Evolutionary conservation across 1,284 basidiomycete genomes (phyloP).

Genomic region (Leccinum huronense): DNA sequence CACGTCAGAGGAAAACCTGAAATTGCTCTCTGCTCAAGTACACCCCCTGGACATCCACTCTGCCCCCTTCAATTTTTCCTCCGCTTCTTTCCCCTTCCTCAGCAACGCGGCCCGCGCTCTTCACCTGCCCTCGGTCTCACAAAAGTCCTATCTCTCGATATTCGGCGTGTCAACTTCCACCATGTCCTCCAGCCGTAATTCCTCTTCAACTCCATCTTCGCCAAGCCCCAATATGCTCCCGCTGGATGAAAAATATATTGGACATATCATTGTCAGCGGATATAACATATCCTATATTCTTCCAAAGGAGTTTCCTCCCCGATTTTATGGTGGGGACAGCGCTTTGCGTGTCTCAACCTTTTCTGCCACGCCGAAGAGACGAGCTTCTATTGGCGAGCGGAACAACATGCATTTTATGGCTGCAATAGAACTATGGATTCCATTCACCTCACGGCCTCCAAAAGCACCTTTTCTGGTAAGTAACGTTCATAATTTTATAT

Average conservation of each 20-base stretch:
- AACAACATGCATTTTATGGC: slow-evolving; percentile 70
- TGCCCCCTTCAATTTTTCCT: slow-evolving; percentile 71
- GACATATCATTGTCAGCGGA: slow-evolving; percentile 69
- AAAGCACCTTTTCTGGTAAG: slow-evolving; percentile 68
- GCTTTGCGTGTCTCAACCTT: slow-evolving; percentile 35
- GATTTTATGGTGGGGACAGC: slow-evolving; percentile 38
- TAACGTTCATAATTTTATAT: slow-evolving; percentile 12
- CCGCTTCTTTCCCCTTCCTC: slow-evolving; percentile 58
- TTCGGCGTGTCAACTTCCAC: slow-evolving; percentile 45
- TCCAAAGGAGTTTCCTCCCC: slow-evolving; percentile 66
- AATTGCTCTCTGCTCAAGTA: slow-evolving; percentile 65
- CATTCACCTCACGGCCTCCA: slow-evolving; percentile 63
- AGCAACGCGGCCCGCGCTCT: slow-evolving; percentile 67
- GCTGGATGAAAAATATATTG: slow-evolving; percentile 65
- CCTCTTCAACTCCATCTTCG: slow-evolving; percentile 27
- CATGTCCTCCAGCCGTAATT: slow-evolving; percentile 40
- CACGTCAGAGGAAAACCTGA: slow-evolving; percentile 68
- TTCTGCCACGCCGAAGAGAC: slow-evolving; percentile 42
- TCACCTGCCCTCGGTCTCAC: slow-evolving; percentile 58
- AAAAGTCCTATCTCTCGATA: slow-evolving; percentile 56
- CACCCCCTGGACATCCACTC: slow-evolving; percentile 71
- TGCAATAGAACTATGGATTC: slow-evolving; percentile 71
- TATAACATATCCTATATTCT: slow-evolving; percentile 74
- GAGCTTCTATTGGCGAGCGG: slow-evolving; percentile 56
- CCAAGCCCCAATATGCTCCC: slow-evolving; percentile 36